phyloP scores from a whole-genome alignment of 768 basidiomycete genomes.

The Leccinum aurantiacum region DNA sequence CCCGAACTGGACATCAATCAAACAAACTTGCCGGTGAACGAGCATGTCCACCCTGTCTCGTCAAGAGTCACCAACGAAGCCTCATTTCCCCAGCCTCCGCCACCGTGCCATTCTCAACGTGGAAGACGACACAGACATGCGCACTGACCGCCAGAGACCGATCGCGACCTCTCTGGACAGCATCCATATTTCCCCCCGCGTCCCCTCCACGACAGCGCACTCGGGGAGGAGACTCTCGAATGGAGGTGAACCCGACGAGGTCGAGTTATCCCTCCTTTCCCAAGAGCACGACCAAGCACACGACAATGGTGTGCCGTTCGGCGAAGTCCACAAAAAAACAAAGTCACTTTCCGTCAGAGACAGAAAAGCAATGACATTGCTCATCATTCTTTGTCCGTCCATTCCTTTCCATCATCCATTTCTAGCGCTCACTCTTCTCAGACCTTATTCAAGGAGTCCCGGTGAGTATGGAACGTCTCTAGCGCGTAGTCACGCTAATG shows the following conservation, averaged over 20 bases:
- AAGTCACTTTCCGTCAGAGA: conserved; percentile 72
- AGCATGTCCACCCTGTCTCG: conserved; percentile 27
- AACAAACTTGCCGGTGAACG: conserved; percentile 11
- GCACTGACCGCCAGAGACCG: conserved; percentile 44
- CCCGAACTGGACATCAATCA: conserved; percentile 5
- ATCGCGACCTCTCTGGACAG: conserved; percentile 58
- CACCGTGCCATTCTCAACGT: conserved; percentile 39
- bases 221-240: conserved; percentile 30
- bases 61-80: conserved; percentile 29
- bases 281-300: conserved; percentile 53
- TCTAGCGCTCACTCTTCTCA: conserved; percentile 30
- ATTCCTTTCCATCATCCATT: conserved; percentile 5
- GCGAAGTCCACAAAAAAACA: conserved; percentile 31
- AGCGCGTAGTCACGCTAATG: conserved; percentile 10
- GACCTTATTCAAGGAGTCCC: conserved; percentile 89
- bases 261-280: conserved; percentile 59
- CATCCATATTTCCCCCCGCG: conserved; percentile 59
- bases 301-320: conserved; percentile 38
- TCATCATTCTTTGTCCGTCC: conserved; percentile 84
- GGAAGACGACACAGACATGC: conserved; percentile 33
- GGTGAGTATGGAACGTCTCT: conserved; percentile 46
- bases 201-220: conserved; percentile 39
- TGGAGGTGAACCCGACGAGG: conserved; percentile 43
- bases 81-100: conserved; percentile 28
- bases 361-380: conserved; percentile 77